Percentiles rank a stretch among this genome's conserved stretches.
Evolutionary conservation across 108 stramenopile species (phyloP).

Genomic region (Bacterosira constricta): DNA sequence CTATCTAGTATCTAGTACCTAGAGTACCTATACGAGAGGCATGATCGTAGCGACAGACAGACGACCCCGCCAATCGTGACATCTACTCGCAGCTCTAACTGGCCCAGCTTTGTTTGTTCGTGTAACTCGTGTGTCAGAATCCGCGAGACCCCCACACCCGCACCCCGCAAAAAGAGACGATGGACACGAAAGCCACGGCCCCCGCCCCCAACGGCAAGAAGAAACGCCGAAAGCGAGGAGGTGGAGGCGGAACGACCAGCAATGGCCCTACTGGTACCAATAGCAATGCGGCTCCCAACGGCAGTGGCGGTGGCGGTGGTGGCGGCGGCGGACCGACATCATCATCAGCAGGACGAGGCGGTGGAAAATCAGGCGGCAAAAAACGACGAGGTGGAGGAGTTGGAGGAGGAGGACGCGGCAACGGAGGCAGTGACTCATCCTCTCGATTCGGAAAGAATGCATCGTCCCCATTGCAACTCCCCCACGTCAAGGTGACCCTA

Average conservation of each 20-base stretch:
- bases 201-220: slow-evolving; percentile 9
- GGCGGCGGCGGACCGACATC: not conserved
- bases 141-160: not conserved
- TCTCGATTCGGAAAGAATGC: slow-evolving; percentile 17
- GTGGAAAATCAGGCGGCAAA: not conserved
- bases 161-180: not conserved
- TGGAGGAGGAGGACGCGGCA: slow-evolving; percentile 13
- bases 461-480: slow-evolving; percentile 40
- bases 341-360: slow-evolving; percentile 1
- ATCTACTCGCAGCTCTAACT: no score
- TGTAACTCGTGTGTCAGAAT: no score
- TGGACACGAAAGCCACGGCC: not conserved
- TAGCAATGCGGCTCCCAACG: not conserved
- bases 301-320: slow-evolving; percentile 3
- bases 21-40: no score
- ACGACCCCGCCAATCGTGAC: not conserved
- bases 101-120: no score
- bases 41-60: no score
- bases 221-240: slow-evolving; percentile 10
- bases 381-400: slow-evolving; percentile 14
- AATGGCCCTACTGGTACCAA: not conserved
- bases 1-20: no score
- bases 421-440: not conserved
- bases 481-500: slow-evolving; percentile 48
- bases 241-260: slow-evolving; percentile 1